Evolutionary conservation across 805 yeast species (phyloP).

Genomic region (Starmerella stellata): DNA sequence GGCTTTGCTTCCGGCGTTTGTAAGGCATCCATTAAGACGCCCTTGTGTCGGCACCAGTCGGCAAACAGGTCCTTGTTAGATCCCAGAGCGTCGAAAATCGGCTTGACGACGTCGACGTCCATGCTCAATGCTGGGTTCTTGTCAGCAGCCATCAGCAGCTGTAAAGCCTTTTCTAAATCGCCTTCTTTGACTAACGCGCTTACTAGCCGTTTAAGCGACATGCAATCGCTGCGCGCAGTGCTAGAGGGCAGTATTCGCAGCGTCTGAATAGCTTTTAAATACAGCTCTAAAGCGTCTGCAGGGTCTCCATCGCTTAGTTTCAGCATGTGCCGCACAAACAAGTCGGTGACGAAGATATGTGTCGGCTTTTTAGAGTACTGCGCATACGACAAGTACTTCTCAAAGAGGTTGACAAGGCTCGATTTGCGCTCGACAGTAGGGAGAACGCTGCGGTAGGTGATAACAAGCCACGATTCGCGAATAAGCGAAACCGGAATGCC

Average conservation of each 20-base stretch:
- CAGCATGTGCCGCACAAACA: slow-evolving; percentile 16
- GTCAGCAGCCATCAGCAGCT: background rate
- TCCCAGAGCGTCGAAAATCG: background rate
- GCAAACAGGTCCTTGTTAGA: background rate
- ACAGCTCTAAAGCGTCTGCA: background rate
- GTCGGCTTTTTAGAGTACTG: background rate
- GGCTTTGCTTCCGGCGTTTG: no score
- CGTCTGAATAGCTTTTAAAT: background rate
- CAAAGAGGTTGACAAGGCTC: slow-evolving; percentile 10
- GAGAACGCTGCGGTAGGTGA: slow-evolving; percentile 18
- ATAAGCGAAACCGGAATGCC: slow-evolving; percentile 1
- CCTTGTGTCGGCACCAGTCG: background rate
- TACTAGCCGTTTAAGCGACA: background rate
- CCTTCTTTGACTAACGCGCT: background rate
- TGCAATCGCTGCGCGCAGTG: background rate
- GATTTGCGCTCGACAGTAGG: slow-evolving; percentile 12
- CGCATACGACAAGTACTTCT: slow-evolving; percentile 7
- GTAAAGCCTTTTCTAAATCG: background rate
- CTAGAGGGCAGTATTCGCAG: background rate
- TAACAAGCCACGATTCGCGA: slow-evolving; percentile 16
- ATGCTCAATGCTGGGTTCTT: background rate
- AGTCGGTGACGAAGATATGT: slow-evolving; percentile 13
- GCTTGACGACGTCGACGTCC: background rate
- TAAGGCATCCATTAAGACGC: no score
- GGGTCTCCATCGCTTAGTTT: background rate